A percentile compares a stretch with the other conserved stretches of the same genome.
Evolutionary conservation across 164 flowering plant species (phyloP).

Genomic region (Umbilicus rupestris): DNA sequence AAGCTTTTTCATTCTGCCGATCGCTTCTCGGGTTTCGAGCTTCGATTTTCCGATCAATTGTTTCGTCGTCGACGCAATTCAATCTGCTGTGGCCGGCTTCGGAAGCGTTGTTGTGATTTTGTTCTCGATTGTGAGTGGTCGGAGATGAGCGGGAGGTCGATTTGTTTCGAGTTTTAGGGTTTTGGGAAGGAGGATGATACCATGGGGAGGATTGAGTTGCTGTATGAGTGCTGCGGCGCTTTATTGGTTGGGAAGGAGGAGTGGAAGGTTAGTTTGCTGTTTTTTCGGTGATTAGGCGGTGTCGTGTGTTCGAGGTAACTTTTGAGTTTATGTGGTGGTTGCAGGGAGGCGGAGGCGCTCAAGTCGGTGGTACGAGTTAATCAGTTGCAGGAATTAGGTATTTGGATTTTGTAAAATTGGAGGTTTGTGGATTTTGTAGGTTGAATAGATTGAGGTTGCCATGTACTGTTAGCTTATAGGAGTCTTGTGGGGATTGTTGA

Average conservation of each 20-base stretch:
- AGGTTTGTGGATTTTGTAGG: background rate
- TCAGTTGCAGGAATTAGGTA: conserved; percentile 89
- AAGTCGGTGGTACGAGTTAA: conserved; percentile 59
- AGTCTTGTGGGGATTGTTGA: no score
- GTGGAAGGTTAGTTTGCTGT: conserved; percentile 48
- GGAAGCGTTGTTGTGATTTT: background rate
- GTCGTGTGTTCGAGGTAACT: background rate
- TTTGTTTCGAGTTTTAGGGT: background rate
- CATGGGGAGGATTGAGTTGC: conserved; percentile 88
- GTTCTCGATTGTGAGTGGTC: background rate
- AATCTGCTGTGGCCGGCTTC: background rate
- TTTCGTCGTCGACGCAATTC: background rate
- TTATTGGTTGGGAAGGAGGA: conserved; percentile 82
- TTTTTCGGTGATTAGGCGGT: background rate
- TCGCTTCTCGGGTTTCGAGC: background rate
- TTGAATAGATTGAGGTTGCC: no score
- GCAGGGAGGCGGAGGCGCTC: conserved; percentile 76
- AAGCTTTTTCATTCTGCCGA: background rate
- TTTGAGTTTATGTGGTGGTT: background rate
- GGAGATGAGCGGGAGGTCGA: background rate
- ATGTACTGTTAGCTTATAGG: no score
- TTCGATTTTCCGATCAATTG: background rate
- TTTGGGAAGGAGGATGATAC: conserved; percentile 36
- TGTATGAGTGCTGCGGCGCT: conserved; percentile 94
- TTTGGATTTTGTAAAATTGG: background rate